Conservation (phyloP, 768 basidiomycete genomes). For the Termitomyces sp. region DNA sequence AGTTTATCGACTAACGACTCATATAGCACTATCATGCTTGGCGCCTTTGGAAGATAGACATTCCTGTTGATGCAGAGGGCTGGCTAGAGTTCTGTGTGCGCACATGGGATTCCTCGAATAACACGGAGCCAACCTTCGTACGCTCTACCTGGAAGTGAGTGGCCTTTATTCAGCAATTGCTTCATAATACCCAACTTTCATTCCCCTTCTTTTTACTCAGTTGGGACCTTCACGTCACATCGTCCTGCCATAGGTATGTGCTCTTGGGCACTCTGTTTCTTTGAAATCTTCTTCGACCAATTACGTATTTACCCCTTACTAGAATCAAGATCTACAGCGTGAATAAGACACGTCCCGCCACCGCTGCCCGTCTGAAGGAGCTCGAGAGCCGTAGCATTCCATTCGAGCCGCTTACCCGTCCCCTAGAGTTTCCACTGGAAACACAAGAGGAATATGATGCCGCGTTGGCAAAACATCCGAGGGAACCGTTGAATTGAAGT, state of each 20-base stretch:
- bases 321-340: slow-evolving; percentile 52
- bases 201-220: slow-evolving; percentile 18
- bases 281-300: neutral
- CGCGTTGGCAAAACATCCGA: slow-evolving; percentile 20
- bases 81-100: slow-evolving; percentile 54
- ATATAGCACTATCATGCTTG: slow-evolving; percentile 47
- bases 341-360: slow-evolving; percentile 35
- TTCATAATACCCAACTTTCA: neutral
- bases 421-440: slow-evolving; percentile 32
- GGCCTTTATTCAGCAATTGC: neutral
- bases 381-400: slow-evolving; percentile 31
- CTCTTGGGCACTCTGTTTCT: neutral
- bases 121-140: slow-evolving; percentile 51
- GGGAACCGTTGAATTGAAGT: slow-evolving; percentile 25
- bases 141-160: slow-evolving; percentile 52
- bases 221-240: slow-evolving; percentile 51
- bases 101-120: slow-evolving; percentile 54
- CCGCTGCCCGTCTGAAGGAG: slow-evolving; percentile 35
- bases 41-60: slow-evolving; percentile 46
- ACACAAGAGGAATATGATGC: slow-evolving; percentile 24
- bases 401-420: slow-evolving; percentile 36
- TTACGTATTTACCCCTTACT: neutral
- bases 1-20: neutral
- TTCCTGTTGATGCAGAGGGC: slow-evolving; percentile 50
- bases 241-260: slow-evolving; percentile 36